Evolutionary conservation across 495 filamentous ascomycete species (phyloP), one percentile per base, ranked within the genome.

Genomic region (Hypomontagnella submonticulosa): DNA sequence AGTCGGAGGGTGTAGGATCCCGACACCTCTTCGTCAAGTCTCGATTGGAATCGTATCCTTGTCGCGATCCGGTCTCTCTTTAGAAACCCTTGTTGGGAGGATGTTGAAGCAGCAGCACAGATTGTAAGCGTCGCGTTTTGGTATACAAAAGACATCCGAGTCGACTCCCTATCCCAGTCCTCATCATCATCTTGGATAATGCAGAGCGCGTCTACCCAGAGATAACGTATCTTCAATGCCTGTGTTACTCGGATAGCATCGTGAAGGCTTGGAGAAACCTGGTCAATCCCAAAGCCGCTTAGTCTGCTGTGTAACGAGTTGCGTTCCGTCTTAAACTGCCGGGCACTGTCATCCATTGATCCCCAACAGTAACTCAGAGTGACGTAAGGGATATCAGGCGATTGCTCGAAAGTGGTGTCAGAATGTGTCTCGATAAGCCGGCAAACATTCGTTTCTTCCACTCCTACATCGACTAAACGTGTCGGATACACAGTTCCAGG

Each of bases 151-250:
- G 42, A 50, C 54, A 68, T 64, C 32, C 18, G 40, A 27, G 55
- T 23, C 2, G 52, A 49, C 11, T 63, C 65, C 34, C 43, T 63
- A 13, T 58, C 60, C 65, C 59, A 68, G 32, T 68, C 65, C 2
- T 55, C 18, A 10, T 20, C 16, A 16, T 64, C 53, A 7, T 57
- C 59, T 30, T 68, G 65, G 2, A 68, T 41, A 11, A 68, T 68
- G 19, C 65, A 68, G 4, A 68, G 33, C 2, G 65, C 65, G 42
- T 68, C 65, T 4, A 64, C 37, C 65, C 65, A 68, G 30, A 68
- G 59, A 37, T 63, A 68, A 16, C 32, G 52, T 20, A 63, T 59
- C 2, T 23, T 20, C 6, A 68, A 12, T 0, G 52, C 30, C 20
- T 46, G 54, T 4, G 46, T 41, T 15, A 57, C 57, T 9, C 11